phyloP scores from a whole-genome alignment of 108 stramenopile species.

The Fragilaria crotonensis region DNA sequence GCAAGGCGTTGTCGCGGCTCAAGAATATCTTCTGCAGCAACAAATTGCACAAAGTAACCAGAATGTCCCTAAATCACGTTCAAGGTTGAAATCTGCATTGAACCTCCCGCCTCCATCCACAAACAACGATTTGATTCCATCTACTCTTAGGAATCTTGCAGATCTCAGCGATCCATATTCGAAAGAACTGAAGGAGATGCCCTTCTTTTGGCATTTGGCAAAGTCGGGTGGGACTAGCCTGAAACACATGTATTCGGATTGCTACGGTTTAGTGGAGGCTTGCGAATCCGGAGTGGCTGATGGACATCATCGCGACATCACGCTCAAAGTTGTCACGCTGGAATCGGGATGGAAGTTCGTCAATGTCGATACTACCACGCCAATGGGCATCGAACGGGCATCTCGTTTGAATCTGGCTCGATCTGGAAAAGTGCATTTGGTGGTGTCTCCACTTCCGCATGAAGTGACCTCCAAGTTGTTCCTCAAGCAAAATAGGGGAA shows the following conservation, averaged over 20 bases:
- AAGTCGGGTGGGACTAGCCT: constrained; percentile 38
- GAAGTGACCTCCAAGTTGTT: background rate
- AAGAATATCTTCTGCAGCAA: too few relatives aligned
- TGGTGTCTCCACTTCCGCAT: constrained; percentile 19
- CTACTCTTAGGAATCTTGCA: background rate
- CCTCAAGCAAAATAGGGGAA: background rate
- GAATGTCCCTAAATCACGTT: too few relatives aligned
- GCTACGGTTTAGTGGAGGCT: constrained; percentile 26
- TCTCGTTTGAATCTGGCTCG: constrained; percentile 17
- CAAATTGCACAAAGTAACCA: too few relatives aligned
- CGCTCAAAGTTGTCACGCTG: background rate
- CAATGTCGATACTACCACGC: constrained; percentile 39
- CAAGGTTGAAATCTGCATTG: too few relatives aligned
- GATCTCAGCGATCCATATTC: background rate
- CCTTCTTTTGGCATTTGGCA: constrained; percentile 39
- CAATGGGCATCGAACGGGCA: constrained; percentile 27
- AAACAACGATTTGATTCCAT: background rate
- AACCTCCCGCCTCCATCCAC: background rate
- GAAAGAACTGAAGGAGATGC: constrained; percentile 6
- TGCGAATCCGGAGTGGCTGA: constrained; percentile 23
- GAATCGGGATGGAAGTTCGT: constrained; percentile 8
- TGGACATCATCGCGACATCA: background rate
- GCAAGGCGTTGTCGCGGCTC: too few relatives aligned
- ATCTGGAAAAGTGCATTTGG: constrained; percentile 24
- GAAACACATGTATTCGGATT: constrained; percentile 31